Base-by-base conservation (phyloP, 768 basidiomycete species). In the Rhodotorula kratochvilovae region DNA sequence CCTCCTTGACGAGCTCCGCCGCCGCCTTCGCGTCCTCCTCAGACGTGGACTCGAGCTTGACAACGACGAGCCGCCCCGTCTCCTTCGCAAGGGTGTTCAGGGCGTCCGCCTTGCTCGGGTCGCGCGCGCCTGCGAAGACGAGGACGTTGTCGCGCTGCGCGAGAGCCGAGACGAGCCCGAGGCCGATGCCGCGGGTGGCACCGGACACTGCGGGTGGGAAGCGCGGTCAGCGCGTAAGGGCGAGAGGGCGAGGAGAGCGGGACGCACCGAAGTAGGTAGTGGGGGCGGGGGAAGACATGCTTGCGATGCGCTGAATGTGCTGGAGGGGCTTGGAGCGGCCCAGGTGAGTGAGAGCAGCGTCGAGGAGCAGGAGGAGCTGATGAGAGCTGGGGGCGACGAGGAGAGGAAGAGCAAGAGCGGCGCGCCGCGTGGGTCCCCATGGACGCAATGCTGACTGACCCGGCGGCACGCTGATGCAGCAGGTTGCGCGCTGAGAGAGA, bases 111-210 rank as follows among this genome's bases (percentile, higher is more conserved):
- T 46, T 31, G n/a, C 53, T 17, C n/a, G 70, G 64, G 21, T 66
- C 39, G 36, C 76, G 71, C 25, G 64, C 75, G 29, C 72, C 72
- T 0, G 76, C 75, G 42, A 71, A 77, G 63, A 77, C 63, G 59
- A 77, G 36, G 33, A 45, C 45, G 45, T 67, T 35, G 21, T n/a
- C 23, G 35, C 64, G 65, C 17, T 21, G n/a, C 2, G 58, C 36
- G 36, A 76, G 71, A 0, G 36, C 4, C 8, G 57, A 59, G 35
- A 70, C 70, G 29, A 76, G 55, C 1, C 55, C 54, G 33, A 67
- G 56, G 12, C 76, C 76, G 19, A 76, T 68, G 23, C 75, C 75
- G 12, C 72, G 72, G 60, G 59, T 71, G 13, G 75, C 75, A 35
- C 75, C 75, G 19, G 68, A 63, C 54, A 76, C 72, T 61, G 46